phyloP scores from a whole-genome alignment of 768 basidiomycete genomes.

The Rhizopogon salebrosus region DNA sequence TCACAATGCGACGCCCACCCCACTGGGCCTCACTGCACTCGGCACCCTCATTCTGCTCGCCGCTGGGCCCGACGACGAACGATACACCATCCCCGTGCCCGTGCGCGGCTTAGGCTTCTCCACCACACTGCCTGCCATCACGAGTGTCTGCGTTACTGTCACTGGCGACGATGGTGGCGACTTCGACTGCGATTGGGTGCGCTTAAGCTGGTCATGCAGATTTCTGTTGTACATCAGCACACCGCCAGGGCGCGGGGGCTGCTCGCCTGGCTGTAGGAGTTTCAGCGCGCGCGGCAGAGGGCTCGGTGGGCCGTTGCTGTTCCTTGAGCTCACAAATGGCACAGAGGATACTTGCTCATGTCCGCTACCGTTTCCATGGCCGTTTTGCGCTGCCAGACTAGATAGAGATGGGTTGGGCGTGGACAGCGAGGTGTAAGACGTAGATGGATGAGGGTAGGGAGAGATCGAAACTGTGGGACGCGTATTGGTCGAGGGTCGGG shows the following conservation, averaged over 20 bases:
- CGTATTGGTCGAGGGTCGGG: conserved; percentile 14
- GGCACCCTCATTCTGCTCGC: conserved; percentile 36
- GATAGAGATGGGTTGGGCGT: background rate
- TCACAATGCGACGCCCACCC: background rate
- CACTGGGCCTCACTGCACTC: background rate
- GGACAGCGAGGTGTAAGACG: background rate
- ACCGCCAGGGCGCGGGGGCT: conserved; percentile 16
- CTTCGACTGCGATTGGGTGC: conserved; percentile 10
- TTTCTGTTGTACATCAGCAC: conserved; percentile 29
- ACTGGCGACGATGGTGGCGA: conserved; percentile 12
- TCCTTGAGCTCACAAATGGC: conserved; percentile 2
- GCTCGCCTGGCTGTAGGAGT: conserved; percentile 23
- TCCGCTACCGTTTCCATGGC: background rate
- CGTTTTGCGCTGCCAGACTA: background rate
- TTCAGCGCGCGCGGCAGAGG: conserved; percentile 22
- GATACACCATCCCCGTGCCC: conserved; percentile 68
- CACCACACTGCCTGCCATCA: conserved; percentile 4
- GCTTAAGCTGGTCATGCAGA: conserved; percentile 29
- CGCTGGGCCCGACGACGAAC: conserved; percentile 19
- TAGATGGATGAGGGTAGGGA: background rate
- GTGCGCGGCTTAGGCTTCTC: conserved; percentile 50
- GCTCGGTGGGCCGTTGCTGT: background rate
- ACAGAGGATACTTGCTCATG: background rate
- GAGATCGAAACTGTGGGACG: conserved; percentile 9
- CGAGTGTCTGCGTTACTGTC: conserved; percentile 15